phyloP scores from a whole-genome alignment of 2,329 filamentous ascomycete genomes.

The Fusarium duplospermum region DNA sequence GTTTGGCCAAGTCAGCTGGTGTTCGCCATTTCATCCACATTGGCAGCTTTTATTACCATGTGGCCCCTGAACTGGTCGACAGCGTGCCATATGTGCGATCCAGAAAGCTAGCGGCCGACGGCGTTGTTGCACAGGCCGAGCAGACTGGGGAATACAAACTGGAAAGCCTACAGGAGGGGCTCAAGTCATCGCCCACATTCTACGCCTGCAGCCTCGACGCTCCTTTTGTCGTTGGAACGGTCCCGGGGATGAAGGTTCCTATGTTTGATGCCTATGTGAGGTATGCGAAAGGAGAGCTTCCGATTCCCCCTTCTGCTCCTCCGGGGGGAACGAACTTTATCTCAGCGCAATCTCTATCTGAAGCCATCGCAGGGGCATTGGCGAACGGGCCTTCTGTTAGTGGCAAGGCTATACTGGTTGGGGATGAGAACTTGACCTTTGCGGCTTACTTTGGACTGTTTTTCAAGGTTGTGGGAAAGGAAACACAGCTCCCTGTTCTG shows the following conservation, averaged over 20 bases:
- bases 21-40: not conserved
- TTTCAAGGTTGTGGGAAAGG: not conserved
- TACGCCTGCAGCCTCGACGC: not conserved
- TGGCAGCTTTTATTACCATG: not conserved
- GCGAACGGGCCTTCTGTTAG: not conserved
- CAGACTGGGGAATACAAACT: not conserved
- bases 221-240: not conserved
- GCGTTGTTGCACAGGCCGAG: not conserved
- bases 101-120: not conserved
- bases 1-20: not conserved
- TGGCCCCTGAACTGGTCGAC: not conserved
- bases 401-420: not conserved
- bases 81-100: not conserved
- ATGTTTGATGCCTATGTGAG: not conserved
- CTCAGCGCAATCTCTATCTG: not conserved
- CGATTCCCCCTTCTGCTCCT: not conserved
- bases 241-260: not conserved
- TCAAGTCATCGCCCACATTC: not conserved
- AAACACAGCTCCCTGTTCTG: not conserved
- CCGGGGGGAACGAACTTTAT: not conserved
- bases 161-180: conserved; percentile 9
- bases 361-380: not conserved
- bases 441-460: not conserved
- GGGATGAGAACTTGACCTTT: not conserved
- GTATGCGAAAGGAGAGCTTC: not conserved